Percentiles rank a stretch among this genome's conserved stretches.
Conservation (phyloP, 257 asterid species). For the Knoxia roxburghii region DNA sequence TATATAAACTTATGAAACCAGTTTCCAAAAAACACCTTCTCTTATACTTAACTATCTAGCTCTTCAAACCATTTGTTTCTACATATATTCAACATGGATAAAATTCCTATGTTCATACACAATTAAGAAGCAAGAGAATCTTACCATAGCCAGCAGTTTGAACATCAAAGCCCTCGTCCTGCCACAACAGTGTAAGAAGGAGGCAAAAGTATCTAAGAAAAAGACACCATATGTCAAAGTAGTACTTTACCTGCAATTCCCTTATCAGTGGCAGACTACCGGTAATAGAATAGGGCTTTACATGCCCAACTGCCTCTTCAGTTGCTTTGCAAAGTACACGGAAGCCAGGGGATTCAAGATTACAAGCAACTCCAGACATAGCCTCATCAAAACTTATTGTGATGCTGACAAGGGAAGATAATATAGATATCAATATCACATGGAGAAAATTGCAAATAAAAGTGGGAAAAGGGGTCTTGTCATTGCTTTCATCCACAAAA, state of each 20-base stretch:
- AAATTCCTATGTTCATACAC: too few species aligned
- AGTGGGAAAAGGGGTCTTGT: not conserved
- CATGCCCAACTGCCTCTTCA: conserved; percentile 85
- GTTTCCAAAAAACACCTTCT: not conserved
- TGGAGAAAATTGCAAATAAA: not conserved
- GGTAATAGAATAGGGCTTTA: conserved; percentile 90
- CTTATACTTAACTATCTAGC: not conserved
- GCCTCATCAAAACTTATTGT: conserved; percentile 70
- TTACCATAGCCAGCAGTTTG: conserved; percentile 94
- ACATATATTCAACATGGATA: too few species aligned
- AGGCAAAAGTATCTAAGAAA: not conserved
- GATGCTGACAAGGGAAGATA: conserved; percentile 36
- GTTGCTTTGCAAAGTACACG: conserved; percentile 91
- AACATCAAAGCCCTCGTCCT: conserved; percentile 98
- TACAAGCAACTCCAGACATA: conserved; percentile 79
- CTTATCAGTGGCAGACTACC: conserved; percentile 93
- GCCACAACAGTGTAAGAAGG: conserved; percentile 15
- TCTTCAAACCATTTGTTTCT: not conserved
- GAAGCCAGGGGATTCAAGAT: conserved; percentile 88
- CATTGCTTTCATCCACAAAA: not conserved
- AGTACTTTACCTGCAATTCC: conserved; percentile 64
- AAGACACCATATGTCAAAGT: conserved; percentile 10
- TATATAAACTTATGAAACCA: not conserved
- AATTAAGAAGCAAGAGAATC: conserved; percentile 10
- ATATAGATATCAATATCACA: not conserved